A percentile compares a stretch with the other conserved stretches of the same genome.
Evolutionary conservation across 1,284 basidiomycete species (phyloP).

Genomic region (Sutorius eximius): DNA sequence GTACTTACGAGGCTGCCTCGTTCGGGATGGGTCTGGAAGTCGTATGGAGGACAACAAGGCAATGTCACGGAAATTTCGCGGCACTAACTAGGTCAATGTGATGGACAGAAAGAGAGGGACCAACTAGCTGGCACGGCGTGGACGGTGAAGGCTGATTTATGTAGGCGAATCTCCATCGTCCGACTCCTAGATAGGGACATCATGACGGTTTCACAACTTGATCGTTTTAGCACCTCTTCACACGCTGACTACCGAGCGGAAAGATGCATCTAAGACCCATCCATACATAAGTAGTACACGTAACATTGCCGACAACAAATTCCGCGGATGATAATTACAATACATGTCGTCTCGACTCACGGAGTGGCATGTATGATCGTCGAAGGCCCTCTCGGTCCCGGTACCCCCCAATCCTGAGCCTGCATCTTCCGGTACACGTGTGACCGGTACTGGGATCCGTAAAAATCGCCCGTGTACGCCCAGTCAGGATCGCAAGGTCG

Average conservation of each 20-base stretch:
- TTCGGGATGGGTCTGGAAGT: conserved; percentile 20
- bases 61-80: conserved; percentile 25
- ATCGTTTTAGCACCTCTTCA: not conserved
- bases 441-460: conserved; percentile 32
- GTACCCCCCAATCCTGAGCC: conserved; percentile 28
- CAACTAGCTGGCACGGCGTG: conserved; percentile 7
- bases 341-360: conserved; percentile 7
- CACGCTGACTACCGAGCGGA: not conserved
- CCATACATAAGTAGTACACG: conserved; percentile 9
- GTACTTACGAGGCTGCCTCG: conserved; percentile 23
- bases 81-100: conserved; percentile 4
- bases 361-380: conserved; percentile 30
- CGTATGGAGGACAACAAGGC: conserved; percentile 5
- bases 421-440: conserved; percentile 35
- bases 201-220: not conserved
- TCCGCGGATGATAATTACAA: conserved; percentile 5
- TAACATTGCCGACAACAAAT: conserved; percentile 2
- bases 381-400: conserved; percentile 28
- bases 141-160: conserved; percentile 14
- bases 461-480: conserved; percentile 30
- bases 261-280: not conserved
- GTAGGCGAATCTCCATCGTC: conserved; percentile 10
- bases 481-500: conserved; percentile 28
- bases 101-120: conserved; percentile 3
- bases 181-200: not conserved